Evolutionary conservation across 1,139 yeast genomes (phyloP).

Genomic region (Protomyces arabidopsidicola): DNA sequence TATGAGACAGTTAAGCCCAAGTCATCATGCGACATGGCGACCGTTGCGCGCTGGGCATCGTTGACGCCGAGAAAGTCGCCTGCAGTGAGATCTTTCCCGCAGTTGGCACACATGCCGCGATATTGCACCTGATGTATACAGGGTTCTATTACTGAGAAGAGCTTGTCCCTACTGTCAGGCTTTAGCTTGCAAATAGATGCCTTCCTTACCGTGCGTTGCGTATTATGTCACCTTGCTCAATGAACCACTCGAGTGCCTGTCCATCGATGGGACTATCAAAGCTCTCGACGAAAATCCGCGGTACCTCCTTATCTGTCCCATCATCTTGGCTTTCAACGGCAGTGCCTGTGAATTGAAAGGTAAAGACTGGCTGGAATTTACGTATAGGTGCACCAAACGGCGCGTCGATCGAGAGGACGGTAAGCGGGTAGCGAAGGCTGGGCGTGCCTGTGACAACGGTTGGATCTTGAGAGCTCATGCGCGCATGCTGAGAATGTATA

Average conservation of each 20-base stretch:
- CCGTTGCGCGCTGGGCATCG: slow-evolving; percentile 73
- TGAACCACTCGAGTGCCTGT: slow-evolving; percentile 48
- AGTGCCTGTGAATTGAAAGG: slow-evolving; percentile 59
- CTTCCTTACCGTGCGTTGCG: slow-evolving; percentile 28
- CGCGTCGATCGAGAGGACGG: slow-evolving; percentile 20
- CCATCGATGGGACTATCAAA: slow-evolving; percentile 87
- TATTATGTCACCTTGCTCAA: slow-evolving; percentile 59
- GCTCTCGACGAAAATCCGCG: slow-evolving; percentile 45
- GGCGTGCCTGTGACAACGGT: slow-evolving; percentile 10
- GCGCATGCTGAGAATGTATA: neutral
- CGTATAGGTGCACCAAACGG: slow-evolving; percentile 47
- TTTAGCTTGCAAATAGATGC: neutral
- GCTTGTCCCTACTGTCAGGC: slow-evolving; percentile 32
- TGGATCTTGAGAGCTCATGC: slow-evolving; percentile 11
- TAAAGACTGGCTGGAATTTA: slow-evolving; percentile 54
- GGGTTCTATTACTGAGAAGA: slow-evolving; percentile 57
- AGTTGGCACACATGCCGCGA: slow-evolving; percentile 90
- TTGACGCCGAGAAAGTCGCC: slow-evolving; percentile 68
- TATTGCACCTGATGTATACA: slow-evolving; percentile 94
- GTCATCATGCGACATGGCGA: slow-evolving; percentile 84
- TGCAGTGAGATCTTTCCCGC: slow-evolving; percentile 59
- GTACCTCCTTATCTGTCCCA: slow-evolving; percentile 36
- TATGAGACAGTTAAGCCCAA: slow-evolving; percentile 75
- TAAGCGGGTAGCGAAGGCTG: slow-evolving; percentile 20
- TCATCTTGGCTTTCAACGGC: slow-evolving; percentile 35